These are phyloP conservation scores for Nepenthes gracilis DNA, from an alignment of 148 eudicot species.

Conservation along the genomic window DNA sequence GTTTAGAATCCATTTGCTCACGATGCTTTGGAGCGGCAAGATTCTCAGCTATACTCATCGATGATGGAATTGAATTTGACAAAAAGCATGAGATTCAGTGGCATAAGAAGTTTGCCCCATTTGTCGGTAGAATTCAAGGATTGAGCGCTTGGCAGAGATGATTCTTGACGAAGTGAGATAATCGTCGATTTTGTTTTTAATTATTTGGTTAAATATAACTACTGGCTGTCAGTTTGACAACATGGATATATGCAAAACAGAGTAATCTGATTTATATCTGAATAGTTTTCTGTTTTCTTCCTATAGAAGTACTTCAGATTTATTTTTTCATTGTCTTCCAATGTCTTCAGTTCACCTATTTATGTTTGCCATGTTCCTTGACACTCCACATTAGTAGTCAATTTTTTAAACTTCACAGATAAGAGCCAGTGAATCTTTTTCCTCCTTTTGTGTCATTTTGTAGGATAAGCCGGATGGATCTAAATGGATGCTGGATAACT, in stretches of 20 bases:
- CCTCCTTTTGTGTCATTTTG: constrained; percentile 10
- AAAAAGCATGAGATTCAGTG: constrained; percentile 49
- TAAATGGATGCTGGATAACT: constrained; percentile 63
- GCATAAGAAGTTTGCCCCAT: constrained; percentile 58
- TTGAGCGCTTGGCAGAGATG: constrained; percentile 74
- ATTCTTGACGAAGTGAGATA: constrained; percentile 64
- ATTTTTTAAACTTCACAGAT: too few relatives aligned
- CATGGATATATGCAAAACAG: background rate
- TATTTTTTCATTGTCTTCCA: too few relatives aligned
- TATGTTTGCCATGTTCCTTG: too few relatives aligned
- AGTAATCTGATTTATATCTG: too few relatives aligned
- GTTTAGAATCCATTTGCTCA: constrained; percentile 43
- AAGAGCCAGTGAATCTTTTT: background rate
- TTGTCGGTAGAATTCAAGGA: constrained; percentile 73
- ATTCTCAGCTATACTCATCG: constrained; percentile 66
- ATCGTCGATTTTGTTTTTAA: background rate
- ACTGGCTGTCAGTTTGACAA: background rate
- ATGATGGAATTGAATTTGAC: constrained; percentile 77
- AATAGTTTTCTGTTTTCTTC: too few relatives aligned
- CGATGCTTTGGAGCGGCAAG: constrained; percentile 71
- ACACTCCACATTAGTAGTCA: too few relatives aligned
- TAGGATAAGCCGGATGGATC: constrained; percentile 47
- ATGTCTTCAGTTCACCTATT: too few relatives aligned
- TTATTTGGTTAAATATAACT: background rate
- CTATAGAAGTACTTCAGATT: too few relatives aligned